A percentile compares a stretch with the other conserved stretches of the same genome.
Evolutionary conservation across 805 yeast genomes (phyloP).

Genomic region (Starmerella floricola): DNA sequence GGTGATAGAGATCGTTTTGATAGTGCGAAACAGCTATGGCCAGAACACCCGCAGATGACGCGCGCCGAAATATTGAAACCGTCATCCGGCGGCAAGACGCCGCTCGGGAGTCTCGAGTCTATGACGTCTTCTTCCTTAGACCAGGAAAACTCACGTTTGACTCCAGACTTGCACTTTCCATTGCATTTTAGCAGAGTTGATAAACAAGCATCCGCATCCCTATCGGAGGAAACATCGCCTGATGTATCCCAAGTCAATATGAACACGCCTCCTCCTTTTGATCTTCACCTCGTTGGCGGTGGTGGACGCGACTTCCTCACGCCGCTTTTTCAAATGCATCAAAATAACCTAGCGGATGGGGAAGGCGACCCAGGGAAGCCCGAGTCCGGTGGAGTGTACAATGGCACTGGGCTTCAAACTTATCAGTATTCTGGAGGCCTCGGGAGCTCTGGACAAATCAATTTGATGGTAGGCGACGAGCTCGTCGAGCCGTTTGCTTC

Average conservation of each 20-base stretch:
- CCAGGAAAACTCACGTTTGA: neutral
- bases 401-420: too few species aligned
- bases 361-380: too few species aligned
- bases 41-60: slow-evolving; percentile 7
- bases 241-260: too few species aligned
- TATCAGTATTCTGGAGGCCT: neutral
- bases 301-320: neutral
- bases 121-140: neutral
- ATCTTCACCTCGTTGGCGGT: neutral
- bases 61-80: neutral
- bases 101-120: neutral
- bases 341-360: too few species aligned
- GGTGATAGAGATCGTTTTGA: too few species aligned
- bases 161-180: slow-evolving; percentile 4
- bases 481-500: slow-evolving; percentile 6
- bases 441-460: neutral
- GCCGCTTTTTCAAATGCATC: neutral
- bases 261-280: neutral
- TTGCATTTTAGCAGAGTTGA: slow-evolving; percentile 6
- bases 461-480: slow-evolving; percentile 3
- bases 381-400: too few species aligned
- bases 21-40: neutral
- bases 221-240: too few species aligned
- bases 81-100: neutral
- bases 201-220: too few species aligned